Conservation (phyloP, 208 protist genomes). For the Sergeia podlipaevii region DNA sequence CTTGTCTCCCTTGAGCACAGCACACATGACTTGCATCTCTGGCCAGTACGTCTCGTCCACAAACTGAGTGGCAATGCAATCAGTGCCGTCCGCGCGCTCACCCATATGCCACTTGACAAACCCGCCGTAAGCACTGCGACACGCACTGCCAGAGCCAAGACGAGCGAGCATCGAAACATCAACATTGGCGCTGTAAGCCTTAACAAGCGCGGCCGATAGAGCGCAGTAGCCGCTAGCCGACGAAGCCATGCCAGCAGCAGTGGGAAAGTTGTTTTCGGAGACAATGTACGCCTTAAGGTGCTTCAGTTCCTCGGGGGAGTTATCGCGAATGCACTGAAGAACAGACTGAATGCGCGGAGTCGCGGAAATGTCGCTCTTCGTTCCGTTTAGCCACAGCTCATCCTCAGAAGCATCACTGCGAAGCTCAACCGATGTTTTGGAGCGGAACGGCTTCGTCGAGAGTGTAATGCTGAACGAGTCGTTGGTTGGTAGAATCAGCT, state of each 20-base stretch:
- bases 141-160: constrained; percentile 95
- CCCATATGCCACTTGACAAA: constrained; percentile 98
- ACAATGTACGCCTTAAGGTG: constrained; percentile 87
- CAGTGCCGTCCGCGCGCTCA: constrained; percentile 57
- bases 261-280: constrained; percentile 99
- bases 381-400: constrained; percentile 95
- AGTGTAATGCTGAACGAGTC: constrained; percentile 97
- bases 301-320: constrained; percentile 37
- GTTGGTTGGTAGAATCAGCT: constrained; percentile 94
- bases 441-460: constrained; percentile 91
- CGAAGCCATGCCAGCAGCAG: constrained; percentile 98
- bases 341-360: constrained; percentile 80
- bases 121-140: constrained; percentile 96
- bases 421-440: constrained; percentile 94
- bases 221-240: constrained; percentile 97
- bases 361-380: constrained; percentile 54
- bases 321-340: constrained; percentile 48
- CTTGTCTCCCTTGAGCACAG: constrained; percentile 90
- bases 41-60: constrained; percentile 92
- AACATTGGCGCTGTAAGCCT: constrained; percentile 47
- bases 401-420: constrained; percentile 64
- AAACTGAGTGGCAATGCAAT: constrained; percentile 94
- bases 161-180: constrained; percentile 92
- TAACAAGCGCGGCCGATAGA: constrained; percentile 84
- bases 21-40: constrained; percentile 88